Evolutionary conservation across 129 eudicot genomes (phyloP).

Genomic region (Glebionis coronaria): DNA sequence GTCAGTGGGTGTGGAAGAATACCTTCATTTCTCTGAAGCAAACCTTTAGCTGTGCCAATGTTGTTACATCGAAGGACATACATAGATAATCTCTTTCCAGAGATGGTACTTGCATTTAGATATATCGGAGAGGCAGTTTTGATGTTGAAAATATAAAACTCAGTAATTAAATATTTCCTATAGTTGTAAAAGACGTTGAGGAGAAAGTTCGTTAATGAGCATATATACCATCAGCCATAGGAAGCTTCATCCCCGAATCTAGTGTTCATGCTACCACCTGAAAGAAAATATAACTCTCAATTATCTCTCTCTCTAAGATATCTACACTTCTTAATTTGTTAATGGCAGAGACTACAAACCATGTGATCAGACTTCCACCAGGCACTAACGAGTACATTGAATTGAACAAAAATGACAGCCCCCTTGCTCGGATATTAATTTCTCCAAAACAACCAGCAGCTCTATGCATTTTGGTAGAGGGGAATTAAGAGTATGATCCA

Average conservation of each 20-base stretch:
- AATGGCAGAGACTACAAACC: conserved; percentile 36
- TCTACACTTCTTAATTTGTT: background rate
- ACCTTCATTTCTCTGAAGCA: no score
- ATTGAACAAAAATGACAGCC: conserved; percentile 56
- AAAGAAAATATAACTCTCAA: background rate
- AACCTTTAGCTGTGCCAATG: no score
- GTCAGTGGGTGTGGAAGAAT: no score
- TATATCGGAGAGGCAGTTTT: no score
- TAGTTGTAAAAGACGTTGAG: conserved; percentile 32
- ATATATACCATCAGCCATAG: conserved; percentile 59
- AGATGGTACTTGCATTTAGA: no score
- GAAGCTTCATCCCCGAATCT: conserved; percentile 53
- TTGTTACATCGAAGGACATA: no score
- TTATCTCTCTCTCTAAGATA: conserved; percentile 4
- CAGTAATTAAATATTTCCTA: conserved; percentile 36
- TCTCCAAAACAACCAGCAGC: conserved; percentile 82
- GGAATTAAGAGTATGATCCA: conserved; percentile 63
- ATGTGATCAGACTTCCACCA: conserved; percentile 76
- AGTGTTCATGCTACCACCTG: conserved; percentile 58
- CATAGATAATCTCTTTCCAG: no score
- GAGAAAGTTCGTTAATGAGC: conserved; percentile 61
- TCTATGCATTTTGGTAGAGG: conserved; percentile 73
- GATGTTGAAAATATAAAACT: no score
- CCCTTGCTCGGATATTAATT: conserved; percentile 47
- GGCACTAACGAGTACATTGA: conserved; percentile 53